Base-by-base conservation (phyloP, 2,329 filamentous ascomycete species). In the Huntiella savannae region DNA sequence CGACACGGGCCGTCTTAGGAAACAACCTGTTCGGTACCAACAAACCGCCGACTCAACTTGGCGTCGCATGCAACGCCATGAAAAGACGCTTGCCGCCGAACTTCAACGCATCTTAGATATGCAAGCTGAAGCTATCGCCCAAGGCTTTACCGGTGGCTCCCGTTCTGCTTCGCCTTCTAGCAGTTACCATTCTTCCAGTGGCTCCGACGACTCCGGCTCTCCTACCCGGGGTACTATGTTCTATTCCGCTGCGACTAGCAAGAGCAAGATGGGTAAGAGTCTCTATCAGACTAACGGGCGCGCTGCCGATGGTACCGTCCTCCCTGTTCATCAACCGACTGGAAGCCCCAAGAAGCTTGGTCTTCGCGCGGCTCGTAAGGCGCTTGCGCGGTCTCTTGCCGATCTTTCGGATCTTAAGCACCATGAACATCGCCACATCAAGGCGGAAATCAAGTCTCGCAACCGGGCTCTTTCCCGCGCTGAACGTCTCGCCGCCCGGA, bases 341-440 rank as follows among this genome's bases (percentile, higher is more conserved):
- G 22, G 22, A 28, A 51, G 53, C 12, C 54, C 61, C 38, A 67
- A 66, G 47, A 71, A 68, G 33, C 57, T 73, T 6, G 70, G 76
- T 0, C 63, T 86, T 11, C 67, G 68, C 22, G 68, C 70, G 13
- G 78, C 79, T 1, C 69, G 82, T n/a, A 66, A 68, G 22, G 78
- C 76, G 0, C 69, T 88, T 5, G 67, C 72, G 12, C 68, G 66
- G 43, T 69, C 73, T 42, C 80, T 87, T 58, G 63, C 68, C 3
- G 72, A 76, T 45, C 62, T 87, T 4, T 73, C 73, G 0, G 68
- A 69, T 6, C 62, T 87, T 19, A 84, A 84, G 56, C 64, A 65
- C 3, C 79, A 85, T 48, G 79, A 86, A 60, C 65, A 76, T n/a
- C 64, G 67, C 0, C 64, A 75, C 17, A 61, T 85, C 1, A 66